Base-by-base conservation (phyloP, 805 yeast species). In the Lachancea waltii region DNA sequence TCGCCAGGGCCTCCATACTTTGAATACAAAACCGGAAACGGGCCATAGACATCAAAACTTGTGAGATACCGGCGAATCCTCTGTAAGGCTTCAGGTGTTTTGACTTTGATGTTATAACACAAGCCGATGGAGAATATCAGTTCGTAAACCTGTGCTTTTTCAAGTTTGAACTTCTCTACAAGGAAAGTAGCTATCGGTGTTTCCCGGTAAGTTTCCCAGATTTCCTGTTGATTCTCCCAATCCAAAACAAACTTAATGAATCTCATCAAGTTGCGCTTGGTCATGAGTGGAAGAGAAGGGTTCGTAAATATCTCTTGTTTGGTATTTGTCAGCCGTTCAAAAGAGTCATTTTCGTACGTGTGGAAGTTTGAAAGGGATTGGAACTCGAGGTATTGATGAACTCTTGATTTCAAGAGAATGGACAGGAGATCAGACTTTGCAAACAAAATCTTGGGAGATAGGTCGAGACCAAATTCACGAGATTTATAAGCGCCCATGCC, bases 1-100 rank as follows among this genome's bases (percentile, higher is more conserved):
- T 90, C 98, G 37, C 97, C 96, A 0, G 95, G 89, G 2, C 95
- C 94, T 41, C 97, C 98, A 63, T 80, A 90, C 67, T 86, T 90
- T 35, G 95, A 83, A 51, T 81, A 81, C 67, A 90, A 70, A 9
- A 85, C 94, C 2, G 98, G 97, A 70, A 92, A 90, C 46, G 78
- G 82, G 10, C 98, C 98, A 60, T 89, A 92, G 3, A 89, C 85
- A 50, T 89, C 95, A 56, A 85, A 81, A 13, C 95, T 84, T 7
- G 77, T 67, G 44, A 92, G 66, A 56, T 86, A 92, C 40, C 97
- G 73, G 58, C 84, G 80, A 41, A 90, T 86, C 47, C 92, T 74
- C 11, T 81, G 73, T 30, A 92, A 61, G 1, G 95, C 97, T 44
- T 74, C 79, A 0, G 81, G 75, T 1, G 95, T 81, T 24, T 71